Percentiles rank a stretch among this genome's conserved stretches.
These are phyloP conservation scores for Tolypocladium ophioglossoides DNA, from an alignment of 2,329 filamentous ascomycete species.

Conservation along the genomic window DNA sequence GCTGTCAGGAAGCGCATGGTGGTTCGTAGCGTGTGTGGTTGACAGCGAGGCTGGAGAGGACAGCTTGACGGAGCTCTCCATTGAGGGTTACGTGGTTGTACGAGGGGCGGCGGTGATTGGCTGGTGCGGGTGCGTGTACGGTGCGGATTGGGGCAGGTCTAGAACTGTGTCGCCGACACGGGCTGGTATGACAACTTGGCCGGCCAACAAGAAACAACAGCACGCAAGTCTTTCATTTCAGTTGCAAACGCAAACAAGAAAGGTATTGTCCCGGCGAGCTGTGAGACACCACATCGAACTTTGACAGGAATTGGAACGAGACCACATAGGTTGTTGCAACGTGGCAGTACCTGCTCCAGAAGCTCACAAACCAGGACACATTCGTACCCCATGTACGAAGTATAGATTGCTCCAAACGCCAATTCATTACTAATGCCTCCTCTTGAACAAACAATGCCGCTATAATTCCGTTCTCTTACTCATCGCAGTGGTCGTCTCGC, in stretches of 20 bases:
- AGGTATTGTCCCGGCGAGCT: no score
- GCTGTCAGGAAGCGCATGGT: slow-evolving; percentile 28
- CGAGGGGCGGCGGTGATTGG: neutral
- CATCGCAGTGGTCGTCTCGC: slow-evolving; percentile 11
- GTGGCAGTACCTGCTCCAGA: neutral
- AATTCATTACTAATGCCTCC: neutral
- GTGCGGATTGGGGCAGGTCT: neutral
- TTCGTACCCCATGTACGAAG: neutral
- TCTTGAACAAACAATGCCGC: neutral
- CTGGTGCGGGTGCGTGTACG: neutral
- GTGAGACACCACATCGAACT: neutral
- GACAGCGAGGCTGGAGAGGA: slow-evolving; percentile 14
- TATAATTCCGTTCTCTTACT: slow-evolving; percentile 22
- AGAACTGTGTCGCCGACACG: neutral
- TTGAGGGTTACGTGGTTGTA: slow-evolving; percentile 13
- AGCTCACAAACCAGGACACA: neutral
- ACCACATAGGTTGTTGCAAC: neutral
- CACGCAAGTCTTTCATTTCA: no score
- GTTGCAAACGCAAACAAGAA: no score
- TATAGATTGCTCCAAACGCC: neutral
- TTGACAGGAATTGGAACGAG: neutral
- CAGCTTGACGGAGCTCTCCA: slow-evolving; percentile 16
- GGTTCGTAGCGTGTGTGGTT: slow-evolving; percentile 9
- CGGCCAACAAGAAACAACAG: no score
- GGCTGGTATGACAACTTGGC: neutral